Evolutionary conservation across 495 filamentous ascomycete species (phyloP).

Genomic region (Choiromyces venosus): DNA sequence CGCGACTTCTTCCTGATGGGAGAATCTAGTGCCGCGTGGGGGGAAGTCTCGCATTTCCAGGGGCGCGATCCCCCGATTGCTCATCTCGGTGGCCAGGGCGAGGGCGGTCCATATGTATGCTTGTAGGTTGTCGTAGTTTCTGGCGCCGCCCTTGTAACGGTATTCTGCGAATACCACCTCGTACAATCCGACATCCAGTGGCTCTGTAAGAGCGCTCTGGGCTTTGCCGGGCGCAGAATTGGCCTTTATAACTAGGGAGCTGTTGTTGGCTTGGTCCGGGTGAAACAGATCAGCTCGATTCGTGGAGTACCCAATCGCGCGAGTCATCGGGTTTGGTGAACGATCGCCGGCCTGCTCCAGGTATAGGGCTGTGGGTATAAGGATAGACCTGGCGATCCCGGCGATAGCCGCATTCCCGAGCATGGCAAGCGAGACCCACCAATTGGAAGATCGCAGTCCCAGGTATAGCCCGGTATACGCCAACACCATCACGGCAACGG

Average conservation of each 20-base stretch:
- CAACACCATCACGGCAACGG: constrained; percentile 13
- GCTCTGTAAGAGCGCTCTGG: not conserved
- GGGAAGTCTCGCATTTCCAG: constrained; percentile 5
- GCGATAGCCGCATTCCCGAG: constrained; percentile 4
- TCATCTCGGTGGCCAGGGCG: constrained; percentile 7
- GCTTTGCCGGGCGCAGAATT: not conserved
- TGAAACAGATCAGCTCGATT: not conserved
- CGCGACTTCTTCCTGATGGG: not conserved
- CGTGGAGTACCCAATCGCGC: not conserved
- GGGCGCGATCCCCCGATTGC: constrained; percentile 9
- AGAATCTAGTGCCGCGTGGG: not conserved
- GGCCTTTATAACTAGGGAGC: not conserved
- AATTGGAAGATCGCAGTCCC: constrained; percentile 15
- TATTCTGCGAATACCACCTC: not conserved
- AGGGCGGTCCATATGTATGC: not conserved
- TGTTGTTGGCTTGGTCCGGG: not conserved
- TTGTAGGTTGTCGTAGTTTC: not conserved
- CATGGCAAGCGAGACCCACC: constrained; percentile 25
- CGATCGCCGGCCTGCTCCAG: not conserved
- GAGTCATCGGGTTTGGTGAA: constrained; percentile 9
- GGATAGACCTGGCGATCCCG: constrained; percentile 7
- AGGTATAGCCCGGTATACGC: constrained; percentile 24
- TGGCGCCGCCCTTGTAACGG: constrained; percentile 3
- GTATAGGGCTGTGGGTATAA: constrained; percentile 5
- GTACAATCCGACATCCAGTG: not conserved